These are phyloP conservation scores for Daldinia sp. DNA, from an alignment of 2,329 filamentous ascomycete genomes.

Conservation along the genomic window DNA sequence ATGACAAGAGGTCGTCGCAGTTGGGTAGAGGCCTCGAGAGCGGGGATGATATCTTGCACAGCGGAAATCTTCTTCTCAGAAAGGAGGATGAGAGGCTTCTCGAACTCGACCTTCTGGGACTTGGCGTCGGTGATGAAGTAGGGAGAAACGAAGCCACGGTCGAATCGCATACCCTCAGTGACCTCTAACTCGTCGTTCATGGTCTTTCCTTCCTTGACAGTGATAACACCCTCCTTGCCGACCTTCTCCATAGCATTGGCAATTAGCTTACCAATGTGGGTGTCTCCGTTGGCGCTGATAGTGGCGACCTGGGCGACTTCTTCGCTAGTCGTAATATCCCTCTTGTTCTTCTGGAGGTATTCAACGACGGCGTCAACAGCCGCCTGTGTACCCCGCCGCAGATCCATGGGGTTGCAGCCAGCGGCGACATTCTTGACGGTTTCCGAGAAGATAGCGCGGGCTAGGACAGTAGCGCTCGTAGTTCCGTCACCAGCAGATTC, in stretches of 20 bases:
- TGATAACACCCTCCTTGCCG: conserved; percentile 99
- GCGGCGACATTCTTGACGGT: conserved; percentile 99
- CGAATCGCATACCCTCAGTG: conserved; percentile 99
- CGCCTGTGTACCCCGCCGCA: conserved; percentile 95
- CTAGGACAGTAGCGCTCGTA: conserved; percentile 96
- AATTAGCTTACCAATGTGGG: conserved; percentile 93
- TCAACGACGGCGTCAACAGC: conserved; percentile 95
- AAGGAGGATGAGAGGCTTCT: conserved; percentile 98
- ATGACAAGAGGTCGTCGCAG: conserved; percentile 95
- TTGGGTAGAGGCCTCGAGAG: conserved; percentile 96
- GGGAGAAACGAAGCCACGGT: conserved; percentile 96
- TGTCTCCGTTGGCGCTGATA: conserved; percentile 96
- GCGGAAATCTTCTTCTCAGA: conserved; percentile 99
- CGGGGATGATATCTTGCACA: conserved; percentile 98
- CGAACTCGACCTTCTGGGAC: conserved; percentile 98
- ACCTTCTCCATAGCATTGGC: conserved; percentile 99
- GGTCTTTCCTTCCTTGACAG: conserved; percentile 99
- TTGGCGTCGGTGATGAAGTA: conserved; percentile 99
- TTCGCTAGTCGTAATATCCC: conserved; percentile 95
- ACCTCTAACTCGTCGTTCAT: conserved; percentile 97
- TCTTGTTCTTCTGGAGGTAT: conserved; percentile 94
- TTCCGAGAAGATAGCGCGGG: conserved; percentile 98
- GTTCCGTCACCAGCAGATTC: conserved; percentile 98
- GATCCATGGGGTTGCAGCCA: conserved; percentile 99
- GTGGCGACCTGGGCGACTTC: conserved; percentile 99